Base-by-base conservation (phyloP, 2,329 filamentous ascomycete species). In the Chalaropsis thielavioides region DNA sequence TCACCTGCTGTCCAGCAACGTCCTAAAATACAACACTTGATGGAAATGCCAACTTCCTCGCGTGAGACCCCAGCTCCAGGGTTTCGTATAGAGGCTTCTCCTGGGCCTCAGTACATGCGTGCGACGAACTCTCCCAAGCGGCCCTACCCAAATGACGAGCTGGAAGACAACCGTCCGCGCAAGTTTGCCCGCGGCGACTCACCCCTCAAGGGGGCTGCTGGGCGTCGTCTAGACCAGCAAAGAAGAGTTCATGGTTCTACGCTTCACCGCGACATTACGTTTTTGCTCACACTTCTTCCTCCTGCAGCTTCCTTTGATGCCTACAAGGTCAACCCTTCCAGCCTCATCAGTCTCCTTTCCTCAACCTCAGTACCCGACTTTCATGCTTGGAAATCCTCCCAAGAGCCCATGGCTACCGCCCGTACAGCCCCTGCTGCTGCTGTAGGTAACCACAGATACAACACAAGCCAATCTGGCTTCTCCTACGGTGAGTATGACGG, bases 171-270 rank as follows among this genome's bases (percentile, higher is more conserved):
- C 69, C 87, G 89, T 22, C 90, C 91, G 0, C 89, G 92, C 70
- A 96, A 97, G 74, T 81, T 96, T 62, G 83, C 87, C 61, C 85
- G 95, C 56, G 92, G 88, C n/a, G 91, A 89, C 65, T 97, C 92
- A 4, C 94, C 95, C 0, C 80, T 97, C 44, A 99, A 97, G 73
- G 90, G 90, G 15, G 89, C 90, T 0, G 90, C 92, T 44, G 90
- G 90, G 31, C 86, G 92, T 65, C 86, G 92, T 43, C 80, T 95
- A 24, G 90, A 94, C 71, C 88, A 94, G 72, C 86, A 90, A 72
- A 81, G 84, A 62, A 80, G 85, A 4, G 84, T 81, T 70, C 82
- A 82, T 69, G 77, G 78, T 13, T 81, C 87, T 2, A 85, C 89
- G 0, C 80, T 96, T 44, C 90, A 92, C 35, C 84, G 89, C 49